Base-by-base conservation (phyloP, 352 stramenopile species). In the Globisporangium iwayamae region DNA sequence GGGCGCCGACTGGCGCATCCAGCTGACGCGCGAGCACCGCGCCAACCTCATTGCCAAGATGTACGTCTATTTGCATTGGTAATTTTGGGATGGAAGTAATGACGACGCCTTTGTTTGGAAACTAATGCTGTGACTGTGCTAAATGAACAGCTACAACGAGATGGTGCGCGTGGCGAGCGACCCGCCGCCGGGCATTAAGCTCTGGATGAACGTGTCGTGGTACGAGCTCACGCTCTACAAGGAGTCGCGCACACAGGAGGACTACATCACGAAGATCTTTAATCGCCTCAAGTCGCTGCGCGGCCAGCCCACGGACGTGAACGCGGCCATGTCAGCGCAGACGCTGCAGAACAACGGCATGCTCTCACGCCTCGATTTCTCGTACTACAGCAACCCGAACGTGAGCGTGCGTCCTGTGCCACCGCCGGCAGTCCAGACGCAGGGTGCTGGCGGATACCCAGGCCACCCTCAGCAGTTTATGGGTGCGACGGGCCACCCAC, bases 211-310 rank as follows among this genome's bases (percentile, higher is more conserved):
- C 68, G 85, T 92, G 32, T 86, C 85, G 20, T 91, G 85, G 82
- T 94, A 90, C 66, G 85, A 94, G 74, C 68, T 94, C 52, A 87
- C 81, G 56, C 72, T 92, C 7, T 94, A 89, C 74, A 90, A 91
- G 66, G 85, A 94, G 69, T 90, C 83, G 47, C 83, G 75, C 16
- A 94, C 85, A 16, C 83, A 94, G 68, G 81, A 94, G 57, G 85
- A 90, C 63, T 94, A 94, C 69, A 94, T 94, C 61, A 92, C 84
- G 66, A 91, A 94, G 76, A 94, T 94, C 55, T 90, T 94, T 67
- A 90, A 89, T 47, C 76, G 85, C 1, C 73, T 94, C 36, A 90
- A 92, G 73, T 85, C 80, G 47, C 70, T 94, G 45, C 83, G 84
- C 28, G 75, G 73, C 41, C 85, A 94, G 62, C 81, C 83, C 54